These are phyloP conservation scores for Diphasiastrum complanatum DNA, from an alignment of 83 land plant species.

Conservation along the genomic window DNA sequence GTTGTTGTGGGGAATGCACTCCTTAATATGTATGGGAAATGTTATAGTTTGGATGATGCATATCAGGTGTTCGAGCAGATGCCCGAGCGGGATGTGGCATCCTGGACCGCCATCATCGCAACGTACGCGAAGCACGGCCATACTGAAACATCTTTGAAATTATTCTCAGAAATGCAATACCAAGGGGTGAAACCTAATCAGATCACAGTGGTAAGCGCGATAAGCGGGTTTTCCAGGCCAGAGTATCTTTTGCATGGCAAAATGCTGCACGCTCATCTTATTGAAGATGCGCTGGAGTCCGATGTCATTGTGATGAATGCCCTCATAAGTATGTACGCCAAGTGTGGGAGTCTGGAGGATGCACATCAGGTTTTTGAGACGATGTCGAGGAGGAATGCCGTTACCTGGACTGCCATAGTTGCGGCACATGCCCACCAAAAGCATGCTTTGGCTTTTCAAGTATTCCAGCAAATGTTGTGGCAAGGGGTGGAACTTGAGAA, in stretches of 20 bases:
- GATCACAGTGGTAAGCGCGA: conserved; percentile 25
- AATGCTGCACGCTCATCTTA: not conserved
- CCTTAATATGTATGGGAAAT: conserved; percentile 55
- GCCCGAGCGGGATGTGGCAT: conserved; percentile 40
- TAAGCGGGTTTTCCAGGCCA: not conserved
- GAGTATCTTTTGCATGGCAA: not conserved
- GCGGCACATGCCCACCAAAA: not conserved
- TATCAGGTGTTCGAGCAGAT: conserved; percentile 28
- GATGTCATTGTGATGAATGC: not conserved
- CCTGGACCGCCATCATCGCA: conserved; percentile 46
- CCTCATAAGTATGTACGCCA: too few species aligned
- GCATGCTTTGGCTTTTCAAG: not conserved
- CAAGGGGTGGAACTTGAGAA: not conserved
- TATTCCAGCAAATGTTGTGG: not conserved
- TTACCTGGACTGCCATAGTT: not conserved
- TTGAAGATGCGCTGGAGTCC: not conserved
- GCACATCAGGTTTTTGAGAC: too few species aligned
- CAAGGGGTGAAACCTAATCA: conserved; percentile 31
- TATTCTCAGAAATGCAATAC: conserved; percentile 37
- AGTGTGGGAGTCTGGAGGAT: too few species aligned
- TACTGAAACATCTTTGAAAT: conserved; percentile 31
- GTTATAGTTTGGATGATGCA: conserved; percentile 31
- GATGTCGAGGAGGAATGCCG: not conserved
- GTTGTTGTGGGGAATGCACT: conserved; percentile 44
- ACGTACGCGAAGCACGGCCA: conserved; percentile 32